A percentile compares a stretch with the other conserved stretches of the same genome.
Evolutionary conservation across 1,284 basidiomycete species (phyloP).

Genomic region (Ceratobasidium sp.): DNA sequence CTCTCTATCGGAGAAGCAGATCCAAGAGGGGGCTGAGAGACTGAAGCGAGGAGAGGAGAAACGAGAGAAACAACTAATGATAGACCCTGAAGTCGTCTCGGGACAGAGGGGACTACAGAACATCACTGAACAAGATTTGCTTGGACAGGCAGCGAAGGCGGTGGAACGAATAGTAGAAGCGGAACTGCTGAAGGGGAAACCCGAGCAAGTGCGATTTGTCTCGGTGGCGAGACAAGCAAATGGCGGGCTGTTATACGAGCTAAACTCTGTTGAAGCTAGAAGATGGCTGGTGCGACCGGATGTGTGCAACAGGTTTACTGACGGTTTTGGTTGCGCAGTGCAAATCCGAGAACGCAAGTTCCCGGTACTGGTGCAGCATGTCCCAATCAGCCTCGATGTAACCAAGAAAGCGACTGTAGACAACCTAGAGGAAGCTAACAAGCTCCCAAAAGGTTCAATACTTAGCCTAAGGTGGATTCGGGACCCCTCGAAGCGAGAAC

Average conservation of each 20-base stretch:
- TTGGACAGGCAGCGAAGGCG: neutral
- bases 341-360: neutral
- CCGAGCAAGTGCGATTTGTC: neutral
- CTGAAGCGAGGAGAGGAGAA: conserved; percentile 1
- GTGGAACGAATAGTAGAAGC: neutral
- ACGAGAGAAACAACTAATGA: neutral
- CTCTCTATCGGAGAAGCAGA: neutral
- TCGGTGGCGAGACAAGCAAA: neutral
- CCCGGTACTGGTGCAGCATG: neutral
- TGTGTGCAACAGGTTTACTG: conserved; percentile 9
- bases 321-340: neutral
- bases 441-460: neutral
- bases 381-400: neutral
- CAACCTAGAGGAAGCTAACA: neutral
- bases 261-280: neutral
- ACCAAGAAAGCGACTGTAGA: neutral
- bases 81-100: neutral
- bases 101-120: neutral
- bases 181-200: neutral
- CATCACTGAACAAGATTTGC: neutral
- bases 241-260: neutral
- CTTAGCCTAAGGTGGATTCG: neutral
- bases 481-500: neutral
- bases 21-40: neutral
- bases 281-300: conserved; percentile 9